phyloP scores from a whole-genome alignment of 2,329 filamentous ascomycete species.

The Raffaelea arxii region DNA sequence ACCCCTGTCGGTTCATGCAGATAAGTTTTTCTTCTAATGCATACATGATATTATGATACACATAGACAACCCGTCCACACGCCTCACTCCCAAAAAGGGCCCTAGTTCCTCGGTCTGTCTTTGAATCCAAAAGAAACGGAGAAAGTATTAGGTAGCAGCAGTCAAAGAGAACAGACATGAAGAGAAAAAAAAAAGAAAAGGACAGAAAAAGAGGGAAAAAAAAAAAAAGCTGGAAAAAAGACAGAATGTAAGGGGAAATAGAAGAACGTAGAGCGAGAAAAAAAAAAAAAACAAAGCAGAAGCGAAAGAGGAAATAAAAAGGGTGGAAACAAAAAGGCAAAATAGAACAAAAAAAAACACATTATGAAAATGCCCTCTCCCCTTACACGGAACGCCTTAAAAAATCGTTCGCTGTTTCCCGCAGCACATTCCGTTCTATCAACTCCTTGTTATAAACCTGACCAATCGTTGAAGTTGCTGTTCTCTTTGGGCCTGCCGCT shows the following conservation, averaged over 20 bases:
- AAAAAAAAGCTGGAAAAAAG: not conserved
- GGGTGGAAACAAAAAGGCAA: not conserved
- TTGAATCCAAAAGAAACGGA: not conserved
- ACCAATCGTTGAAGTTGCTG: constrained; percentile 6
- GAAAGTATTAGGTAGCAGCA: not conserved
- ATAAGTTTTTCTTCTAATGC: constrained; percentile 5
- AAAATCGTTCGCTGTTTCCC: not conserved
- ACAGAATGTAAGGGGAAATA: not conserved
- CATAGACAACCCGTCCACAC: not conserved
- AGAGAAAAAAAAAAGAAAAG: constrained; percentile 3
- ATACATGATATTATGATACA: constrained; percentile 12
- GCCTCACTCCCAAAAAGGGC: too few species aligned
- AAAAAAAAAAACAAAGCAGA: not conserved
- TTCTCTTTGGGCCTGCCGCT: constrained; percentile 5
- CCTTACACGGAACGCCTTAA: constrained; percentile 6
- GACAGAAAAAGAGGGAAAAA: not conserved
- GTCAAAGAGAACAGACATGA: constrained; percentile 3
- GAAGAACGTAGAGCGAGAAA: not conserved
- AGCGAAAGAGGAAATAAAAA: not conserved
- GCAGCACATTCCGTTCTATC: constrained; percentile 3
- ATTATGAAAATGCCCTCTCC: not conserved
- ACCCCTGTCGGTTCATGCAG: too few species aligned
- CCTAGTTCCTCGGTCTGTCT: not conserved
- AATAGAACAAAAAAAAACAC: constrained; percentile 2
- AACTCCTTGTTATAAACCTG: constrained; percentile 7